Evolutionary conservation across 345 rosid genomes (phyloP), one percentile per base, ranked within the genome.

Genomic region (Populus deltoides): DNA sequence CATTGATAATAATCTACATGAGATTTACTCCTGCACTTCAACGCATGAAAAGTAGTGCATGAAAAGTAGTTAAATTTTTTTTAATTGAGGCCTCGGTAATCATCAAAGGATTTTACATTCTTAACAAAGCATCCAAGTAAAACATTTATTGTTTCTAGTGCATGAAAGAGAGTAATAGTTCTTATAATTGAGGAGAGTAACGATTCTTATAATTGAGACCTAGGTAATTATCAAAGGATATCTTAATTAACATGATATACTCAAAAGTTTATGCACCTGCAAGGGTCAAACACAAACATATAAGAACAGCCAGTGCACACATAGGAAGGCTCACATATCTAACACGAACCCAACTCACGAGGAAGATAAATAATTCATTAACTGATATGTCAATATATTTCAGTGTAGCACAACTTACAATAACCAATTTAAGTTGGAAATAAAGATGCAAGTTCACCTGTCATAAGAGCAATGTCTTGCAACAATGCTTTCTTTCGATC

Each of bases 391-490:
- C 11, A 29, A 4, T 5, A 66, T n/a, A 66, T 66, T 17, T 36
- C 22, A 51, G 18, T 18, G 7, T 51, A 18, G 8, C 18, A 51
- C n/a, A 18, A 7, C 59, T 6, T 17, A 38, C 27, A 68, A 10
- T 31, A 70, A 55, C 47, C 51, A 79, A n/a, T 35, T 68, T 75
- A 39, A 38, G 41, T 51, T 59, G 25, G 68, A 70, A 27, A 62
- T 41, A 38, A 59, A 67, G 45, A 47, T 66, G 15, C 49, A 38
- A 69, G 18, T 43, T 85, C 75, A 92, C 98, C 93, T 89, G 98
- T 90, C 93, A 87, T 80, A 78, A 91, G 89, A 74, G 97, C 97
- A 81, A 95, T 90, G 80, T 95, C 98, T 86, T 92, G 97, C 87
- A 93, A 89, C 74, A 92, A 53, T 77, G 96, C 96, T 84, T 92